These are phyloP conservation scores for Fusarium albosuccineum DNA, from an alignment of 2,329 filamentous ascomycete genomes.

Conservation along the genomic window DNA sequence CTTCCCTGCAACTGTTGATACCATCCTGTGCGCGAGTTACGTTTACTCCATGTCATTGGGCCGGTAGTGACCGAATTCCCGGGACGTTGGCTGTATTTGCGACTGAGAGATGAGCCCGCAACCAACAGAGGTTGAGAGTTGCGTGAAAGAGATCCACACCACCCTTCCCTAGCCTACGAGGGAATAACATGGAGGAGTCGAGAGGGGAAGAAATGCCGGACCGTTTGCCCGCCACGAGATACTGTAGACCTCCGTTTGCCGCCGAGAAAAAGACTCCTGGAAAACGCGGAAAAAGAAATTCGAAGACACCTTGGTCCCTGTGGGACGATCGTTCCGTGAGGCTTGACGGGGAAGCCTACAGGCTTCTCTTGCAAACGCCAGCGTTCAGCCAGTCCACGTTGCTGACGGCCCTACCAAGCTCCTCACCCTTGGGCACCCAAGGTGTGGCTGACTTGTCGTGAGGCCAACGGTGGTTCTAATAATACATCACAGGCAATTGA, in stretches of 20 bases:
- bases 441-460: slow-evolving; percentile 17
- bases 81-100: slow-evolving; percentile 21
- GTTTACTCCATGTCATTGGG: slow-evolving; percentile 4
- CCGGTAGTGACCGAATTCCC: slow-evolving; percentile 12
- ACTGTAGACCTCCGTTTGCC: neutral
- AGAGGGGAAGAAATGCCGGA: neutral
- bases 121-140: slow-evolving; percentile 10
- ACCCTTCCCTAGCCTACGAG: slow-evolving; percentile 1
- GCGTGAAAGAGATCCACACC: slow-evolving; percentile 9
- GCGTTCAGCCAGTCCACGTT: slow-evolving; percentile 9
- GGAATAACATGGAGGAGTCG: neutral
- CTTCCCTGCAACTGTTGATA: neutral
- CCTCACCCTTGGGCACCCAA: neutral
- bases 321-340: slow-evolving; percentile 7
- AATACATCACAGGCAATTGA: slow-evolving; percentile 18
- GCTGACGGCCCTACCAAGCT: neutral
- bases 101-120: slow-evolving; percentile 38
- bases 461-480: slow-evolving; percentile 22
- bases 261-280: neutral
- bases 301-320: slow-evolving; percentile 14
- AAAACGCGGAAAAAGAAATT: slow-evolving; percentile 17
- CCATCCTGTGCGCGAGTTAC: neutral
- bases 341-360: slow-evolving; percentile 6
- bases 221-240: neutral
- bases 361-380: slow-evolving; percentile 3